A percentile compares a stretch with the other conserved stretches of the same genome.
These are phyloP conservation scores for Nigrospora oryzae DNA, from an alignment of 2,329 filamentous ascomycete genomes.

Conservation along the genomic window DNA sequence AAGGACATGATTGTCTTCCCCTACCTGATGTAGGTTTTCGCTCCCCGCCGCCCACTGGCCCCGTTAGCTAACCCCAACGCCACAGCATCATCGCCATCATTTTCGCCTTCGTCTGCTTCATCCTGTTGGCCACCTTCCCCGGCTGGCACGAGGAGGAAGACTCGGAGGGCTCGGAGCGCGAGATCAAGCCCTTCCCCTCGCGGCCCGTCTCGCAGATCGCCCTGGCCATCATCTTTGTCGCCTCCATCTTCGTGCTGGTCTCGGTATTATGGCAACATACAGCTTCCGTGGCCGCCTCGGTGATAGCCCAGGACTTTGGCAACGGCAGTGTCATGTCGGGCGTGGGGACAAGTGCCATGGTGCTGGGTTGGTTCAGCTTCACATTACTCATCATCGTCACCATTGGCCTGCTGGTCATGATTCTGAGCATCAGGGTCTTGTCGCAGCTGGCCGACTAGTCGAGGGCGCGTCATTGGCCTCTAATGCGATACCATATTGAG, in stretches of 20 bases:
- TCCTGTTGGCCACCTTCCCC: slow-evolving; percentile 92
- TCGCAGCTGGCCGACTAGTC: slow-evolving; percentile 43
- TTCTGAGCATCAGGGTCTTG: slow-evolving; percentile 80
- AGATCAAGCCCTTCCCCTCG: slow-evolving; percentile 90
- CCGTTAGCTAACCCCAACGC: background rate
- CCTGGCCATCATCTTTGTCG: slow-evolving; percentile 81
- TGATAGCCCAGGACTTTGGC: slow-evolving; percentile 55
- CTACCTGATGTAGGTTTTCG: slow-evolving; percentile 70
- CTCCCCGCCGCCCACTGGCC: background rate
- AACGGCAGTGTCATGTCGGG: slow-evolving; percentile 25
- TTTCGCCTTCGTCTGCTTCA: slow-evolving; percentile 91
- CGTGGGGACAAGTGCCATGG: slow-evolving; percentile 71
- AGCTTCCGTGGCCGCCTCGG: slow-evolving; percentile 87
- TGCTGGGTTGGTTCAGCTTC: slow-evolving; percentile 96
- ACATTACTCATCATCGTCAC: slow-evolving; percentile 89
- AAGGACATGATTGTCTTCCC: slow-evolving; percentile 98
- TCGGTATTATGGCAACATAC: slow-evolving; percentile 86
- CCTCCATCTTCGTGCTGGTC: slow-evolving; percentile 64
- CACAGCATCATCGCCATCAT: slow-evolving; percentile 90
- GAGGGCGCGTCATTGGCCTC: background rate
- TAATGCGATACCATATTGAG: no score
- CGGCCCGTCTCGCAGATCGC: slow-evolving; percentile 88
- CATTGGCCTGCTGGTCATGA: slow-evolving; percentile 92
- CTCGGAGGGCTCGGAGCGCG: slow-evolving; percentile 70
- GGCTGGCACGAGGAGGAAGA: slow-evolving; percentile 94